phyloP scores from a whole-genome alignment of 192 early-diverging fungal species.

The Backusella macrospora region DNA sequence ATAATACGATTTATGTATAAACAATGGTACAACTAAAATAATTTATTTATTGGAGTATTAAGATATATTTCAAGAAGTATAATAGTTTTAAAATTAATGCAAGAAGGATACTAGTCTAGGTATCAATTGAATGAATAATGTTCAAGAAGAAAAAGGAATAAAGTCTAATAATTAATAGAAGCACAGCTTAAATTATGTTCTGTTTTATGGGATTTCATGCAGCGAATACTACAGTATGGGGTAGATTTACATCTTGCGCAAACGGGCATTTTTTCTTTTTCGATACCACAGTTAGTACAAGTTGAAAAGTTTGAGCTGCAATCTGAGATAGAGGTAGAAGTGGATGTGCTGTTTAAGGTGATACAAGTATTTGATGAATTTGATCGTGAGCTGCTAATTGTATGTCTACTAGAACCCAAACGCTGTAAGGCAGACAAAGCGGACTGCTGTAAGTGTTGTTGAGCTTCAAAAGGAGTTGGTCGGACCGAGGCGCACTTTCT shows the following conservation, averaged over 20 bases:
- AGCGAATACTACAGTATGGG: conserved; percentile 17
- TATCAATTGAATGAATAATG: not conserved
- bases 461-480: conserved; percentile 9
- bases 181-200: not conserved
- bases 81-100: conserved; percentile 12
- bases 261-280: conserved; percentile 25
- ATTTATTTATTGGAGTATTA: not conserved
- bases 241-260: conserved; percentile 21
- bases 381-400: not conserved
- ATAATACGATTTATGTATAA: not conserved
- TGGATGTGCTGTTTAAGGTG: not conserved
- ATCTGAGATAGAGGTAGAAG: not conserved
- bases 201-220: conserved; percentile 16
- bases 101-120: not conserved
- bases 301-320: not conserved
- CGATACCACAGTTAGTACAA: conserved; percentile 16
- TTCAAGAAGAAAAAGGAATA: not conserved
- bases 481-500: conserved; percentile 16
- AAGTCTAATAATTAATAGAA: not conserved
- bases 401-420: not conserved
- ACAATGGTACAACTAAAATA: not conserved
- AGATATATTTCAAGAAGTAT: not conserved
- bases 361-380: not conserved
- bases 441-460: conserved; percentile 17
- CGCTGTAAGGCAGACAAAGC: conserved; percentile 12